Base-by-base conservation (phyloP, 768 basidiomycete genomes). In the Leccinum incarnatum region DNA sequence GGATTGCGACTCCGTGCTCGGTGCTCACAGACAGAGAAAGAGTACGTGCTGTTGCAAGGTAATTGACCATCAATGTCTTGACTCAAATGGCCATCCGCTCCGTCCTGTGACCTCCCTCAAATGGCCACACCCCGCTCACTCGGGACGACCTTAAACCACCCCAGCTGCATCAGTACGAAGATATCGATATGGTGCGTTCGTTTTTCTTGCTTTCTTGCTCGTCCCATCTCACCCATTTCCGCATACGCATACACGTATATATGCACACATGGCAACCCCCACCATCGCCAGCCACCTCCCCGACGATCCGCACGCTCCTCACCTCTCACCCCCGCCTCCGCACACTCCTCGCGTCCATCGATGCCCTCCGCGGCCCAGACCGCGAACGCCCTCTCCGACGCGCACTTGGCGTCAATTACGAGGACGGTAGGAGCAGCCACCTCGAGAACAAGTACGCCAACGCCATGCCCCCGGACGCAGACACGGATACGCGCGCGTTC, bases 111-210 rank as follows among this genome's bases (percentile, higher is more conserved):
- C 91, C 0, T 81, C 89, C 23, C 77, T 95, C 36, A 83, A 82
- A 27, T 95, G 93, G 92, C 93, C 94, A 0, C 93, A 92, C 67
- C 70, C 93, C 93, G 1, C 79, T 96, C 50, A 87, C 87, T 65
- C 79, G 88, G 5, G 88, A 96, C 65, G 92, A 95, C 67, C 93
- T 91, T 0, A 93, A 93, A 70, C 79, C 84, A 0, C 75, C 95
- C 0, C 84, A 88, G 57, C 70, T 85, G 0, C 77, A 69, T 42
- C 90, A 94, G 56, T 92, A 92, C 68, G 89, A 92, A 70, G 83
- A 88, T 0, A 89, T 93, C 59, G 90, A 23, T 23, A 23, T 23
- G 23, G 91, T 89, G 37, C 9, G 78, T 64, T 2, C 30, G 25
- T 29, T 29, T 9, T 12, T 29, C 25, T 3, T 7, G 60, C 75